These are phyloP conservation scores for Taxillus chinensis DNA, from an alignment of 164 flowering plant genomes.

Conservation along the genomic window DNA sequence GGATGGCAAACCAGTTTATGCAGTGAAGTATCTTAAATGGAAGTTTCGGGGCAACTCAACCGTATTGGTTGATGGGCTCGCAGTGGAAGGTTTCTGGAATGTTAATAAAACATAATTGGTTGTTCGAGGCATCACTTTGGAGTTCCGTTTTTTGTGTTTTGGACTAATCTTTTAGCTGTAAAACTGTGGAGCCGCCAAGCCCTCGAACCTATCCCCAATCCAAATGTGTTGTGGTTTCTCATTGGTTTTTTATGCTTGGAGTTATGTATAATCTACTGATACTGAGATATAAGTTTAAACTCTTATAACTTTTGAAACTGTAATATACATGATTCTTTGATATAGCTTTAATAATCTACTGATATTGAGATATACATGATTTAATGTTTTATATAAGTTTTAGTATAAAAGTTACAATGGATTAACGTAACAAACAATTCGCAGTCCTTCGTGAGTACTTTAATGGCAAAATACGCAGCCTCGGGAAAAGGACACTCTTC, in stretches of 20 bases:
- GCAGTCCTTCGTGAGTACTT: too few relatives aligned
- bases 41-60: conserved; percentile 71
- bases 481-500: too few relatives aligned
- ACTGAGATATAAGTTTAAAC: too few relatives aligned
- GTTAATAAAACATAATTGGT: conserved; percentile 83
- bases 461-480: too few relatives aligned
- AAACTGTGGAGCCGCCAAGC: conserved; percentile 49
- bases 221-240: conserved; percentile 39
- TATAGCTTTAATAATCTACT: too few relatives aligned
- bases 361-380: too few relatives aligned
- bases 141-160: conserved; percentile 83
- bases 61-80: conserved; percentile 53
- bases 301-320: too few relatives aligned
- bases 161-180: conserved; percentile 50
- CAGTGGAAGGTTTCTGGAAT: conserved; percentile 80
- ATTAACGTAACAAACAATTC: too few relatives aligned
- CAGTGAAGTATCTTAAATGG: conserved; percentile 60
- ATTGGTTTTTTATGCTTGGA: conserved; percentile 62
- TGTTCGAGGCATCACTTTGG: conserved; percentile 45
- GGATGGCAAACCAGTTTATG: conserved; percentile 50
- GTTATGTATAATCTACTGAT: conserved; percentile 57
- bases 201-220: conserved; percentile 21
- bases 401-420: too few relatives aligned
- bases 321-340: too few relatives aligned
- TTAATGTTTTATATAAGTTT: too few relatives aligned